A percentile compares a stretch with the other conserved stretches of the same genome.
Conservation (phyloP, 345 rosid genomes). For the Eucalyptus sp. region DNA sequence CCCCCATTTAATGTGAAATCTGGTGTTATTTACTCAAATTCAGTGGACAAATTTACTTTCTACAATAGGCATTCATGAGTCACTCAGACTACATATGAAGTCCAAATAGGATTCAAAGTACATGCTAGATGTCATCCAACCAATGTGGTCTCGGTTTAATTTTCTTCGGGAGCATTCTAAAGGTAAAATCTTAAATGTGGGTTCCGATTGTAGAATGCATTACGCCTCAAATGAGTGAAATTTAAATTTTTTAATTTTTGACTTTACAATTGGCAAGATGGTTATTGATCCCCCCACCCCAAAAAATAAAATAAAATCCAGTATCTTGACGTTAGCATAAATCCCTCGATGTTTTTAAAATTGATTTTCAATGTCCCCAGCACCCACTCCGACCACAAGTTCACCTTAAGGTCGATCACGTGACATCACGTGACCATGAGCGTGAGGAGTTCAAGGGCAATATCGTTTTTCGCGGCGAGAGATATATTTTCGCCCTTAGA, state of each 20-base stretch:
- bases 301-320: too few relatives aligned
- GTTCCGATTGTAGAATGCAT: rapidly evolving
- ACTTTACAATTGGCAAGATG: not conserved
- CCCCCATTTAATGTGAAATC: not conserved
- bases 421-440: not conserved
- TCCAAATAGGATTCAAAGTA: not conserved
- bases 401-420: not conserved
- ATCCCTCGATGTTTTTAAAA: not conserved
- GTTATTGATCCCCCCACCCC: not conserved
- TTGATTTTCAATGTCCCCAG: not conserved
- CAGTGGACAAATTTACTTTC: not conserved
- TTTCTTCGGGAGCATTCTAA: not conserved
- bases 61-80: not conserved
- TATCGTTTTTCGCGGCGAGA: not conserved
- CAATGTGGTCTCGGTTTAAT: not conserved
- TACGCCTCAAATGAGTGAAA: too few relatives aligned
- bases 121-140: not conserved
- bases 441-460: not conserved
- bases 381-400: not conserved
- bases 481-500: not conserved
- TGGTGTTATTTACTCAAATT: not conserved
- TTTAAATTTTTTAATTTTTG: not conserved
- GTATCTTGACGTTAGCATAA: not conserved
- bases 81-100: not conserved
- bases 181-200: not conserved